These are phyloP conservation scores for Trichoderma oligosporum DNA, from an alignment of 2,329 filamentous ascomycete species.

Conservation along the genomic window DNA sequence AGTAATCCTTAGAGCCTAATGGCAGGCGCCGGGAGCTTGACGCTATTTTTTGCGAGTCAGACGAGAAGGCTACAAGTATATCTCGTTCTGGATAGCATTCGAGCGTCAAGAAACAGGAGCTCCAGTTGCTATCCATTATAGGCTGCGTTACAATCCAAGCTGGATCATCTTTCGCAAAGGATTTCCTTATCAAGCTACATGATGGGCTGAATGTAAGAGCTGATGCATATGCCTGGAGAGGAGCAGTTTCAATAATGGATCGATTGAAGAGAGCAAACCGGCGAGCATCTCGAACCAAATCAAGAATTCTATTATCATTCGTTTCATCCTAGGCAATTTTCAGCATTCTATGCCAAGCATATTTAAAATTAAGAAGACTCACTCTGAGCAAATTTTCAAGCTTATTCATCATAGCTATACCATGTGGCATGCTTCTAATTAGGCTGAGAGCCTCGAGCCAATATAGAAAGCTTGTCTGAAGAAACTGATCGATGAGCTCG, in stretches of 20 bases:
- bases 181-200: neutral
- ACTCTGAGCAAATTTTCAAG: slow-evolving; percentile 19
- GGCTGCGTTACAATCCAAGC: too few species aligned
- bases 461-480: slow-evolving; percentile 36
- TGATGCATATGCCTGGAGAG: neutral
- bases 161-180: too few species aligned
- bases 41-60: too few species aligned
- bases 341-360: too few species aligned
- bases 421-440: slow-evolving; percentile 26
- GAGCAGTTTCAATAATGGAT: neutral
- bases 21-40: too few species aligned
- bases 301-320: neutral
- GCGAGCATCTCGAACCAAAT: neutral
- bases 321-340: too few species aligned
- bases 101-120: too few species aligned
- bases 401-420: slow-evolving; percentile 5
- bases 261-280: neutral
- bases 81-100: too few species aligned
- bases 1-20: too few species aligned
- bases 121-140: too few species aligned
- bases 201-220: neutral
- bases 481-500: slow-evolving; percentile 27
- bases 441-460: slow-evolving; percentile 44
- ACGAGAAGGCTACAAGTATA: too few species aligned
- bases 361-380: neutral